phyloP scores from a whole-genome alignment of 176 grass and related monocot species.

The Avena atlantica region DNA sequence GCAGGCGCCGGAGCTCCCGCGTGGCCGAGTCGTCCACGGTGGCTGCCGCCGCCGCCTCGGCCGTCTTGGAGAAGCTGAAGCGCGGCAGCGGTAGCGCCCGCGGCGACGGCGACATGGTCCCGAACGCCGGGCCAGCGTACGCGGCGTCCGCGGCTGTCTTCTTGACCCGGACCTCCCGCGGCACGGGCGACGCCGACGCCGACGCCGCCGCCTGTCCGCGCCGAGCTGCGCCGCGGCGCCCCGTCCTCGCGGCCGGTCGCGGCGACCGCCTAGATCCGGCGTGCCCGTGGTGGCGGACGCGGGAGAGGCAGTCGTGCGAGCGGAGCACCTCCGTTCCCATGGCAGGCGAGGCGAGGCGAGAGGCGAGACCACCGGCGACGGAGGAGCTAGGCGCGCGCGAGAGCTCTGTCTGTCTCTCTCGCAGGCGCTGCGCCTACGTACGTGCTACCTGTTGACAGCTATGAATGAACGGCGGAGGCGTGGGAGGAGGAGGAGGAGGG shows the following conservation, averaged over 20 bases:
- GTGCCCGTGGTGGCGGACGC: slow-evolving; percentile 20
- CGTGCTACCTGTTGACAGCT: neutral
- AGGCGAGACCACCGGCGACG: neutral
- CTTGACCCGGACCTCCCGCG: slow-evolving; percentile 30
- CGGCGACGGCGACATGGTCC: slow-evolving; percentile 57
- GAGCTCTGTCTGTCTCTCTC: neutral
- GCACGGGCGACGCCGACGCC: slow-evolving; percentile 20
- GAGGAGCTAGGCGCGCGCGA: neutral
- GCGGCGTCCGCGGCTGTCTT: slow-evolving; percentile 34
- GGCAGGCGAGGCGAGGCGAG: neutral
- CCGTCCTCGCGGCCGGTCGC: slow-evolving; percentile 10
- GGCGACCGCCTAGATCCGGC: slow-evolving; percentile 32
- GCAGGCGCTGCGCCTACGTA: neutral
- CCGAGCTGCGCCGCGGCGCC: neutral
- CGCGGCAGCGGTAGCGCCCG: slow-evolving; percentile 62
- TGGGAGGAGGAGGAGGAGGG: slow-evolving; percentile 10
- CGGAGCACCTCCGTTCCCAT: slow-evolving; percentile 56
- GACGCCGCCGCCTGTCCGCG: neutral
- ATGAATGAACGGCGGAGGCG: neutral
- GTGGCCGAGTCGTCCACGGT: slow-evolving; percentile 56
- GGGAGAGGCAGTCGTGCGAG: slow-evolving; percentile 46
- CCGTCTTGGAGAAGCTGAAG: slow-evolving; percentile 27
- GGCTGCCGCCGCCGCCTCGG: neutral
- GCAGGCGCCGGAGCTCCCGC: slow-evolving; percentile 63
- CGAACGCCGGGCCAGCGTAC: slow-evolving; percentile 56